phyloP scores from a whole-genome alignment of 768 basidiomycete genomes.

The Calocera viscosa region DNA sequence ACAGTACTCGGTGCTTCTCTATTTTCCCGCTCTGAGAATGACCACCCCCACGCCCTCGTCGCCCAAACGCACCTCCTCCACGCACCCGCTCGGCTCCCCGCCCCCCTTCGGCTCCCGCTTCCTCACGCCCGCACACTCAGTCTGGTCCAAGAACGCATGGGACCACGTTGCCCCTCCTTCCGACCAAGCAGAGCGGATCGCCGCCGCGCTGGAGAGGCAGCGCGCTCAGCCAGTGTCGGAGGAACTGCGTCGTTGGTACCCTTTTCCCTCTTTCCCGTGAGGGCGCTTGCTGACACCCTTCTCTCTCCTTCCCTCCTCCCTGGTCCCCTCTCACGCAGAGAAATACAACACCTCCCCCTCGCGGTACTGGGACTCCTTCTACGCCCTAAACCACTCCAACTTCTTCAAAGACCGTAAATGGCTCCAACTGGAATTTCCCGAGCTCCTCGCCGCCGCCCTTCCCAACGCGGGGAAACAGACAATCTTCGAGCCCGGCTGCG shows the following conservation, averaged over 20 bases:
- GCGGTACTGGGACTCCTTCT: constrained; percentile 75
- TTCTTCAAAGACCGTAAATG: constrained; percentile 96
- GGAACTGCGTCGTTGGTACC: too few species aligned
- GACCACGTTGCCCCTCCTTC: constrained; percentile 76
- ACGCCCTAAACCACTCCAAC: constrained; percentile 68
- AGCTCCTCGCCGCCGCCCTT: constrained; percentile 58
- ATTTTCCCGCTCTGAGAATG: too few species aligned
- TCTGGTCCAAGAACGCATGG: constrained; percentile 29
- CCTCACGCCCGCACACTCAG: neutral
- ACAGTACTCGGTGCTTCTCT: too few species aligned
- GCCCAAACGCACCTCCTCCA: neutral
- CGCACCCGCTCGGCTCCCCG: neutral
- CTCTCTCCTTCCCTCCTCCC: constrained; percentile 36
- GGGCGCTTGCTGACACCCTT: constrained; percentile 38
- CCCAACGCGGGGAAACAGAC: constrained; percentile 63
- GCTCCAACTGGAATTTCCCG: constrained; percentile 90
- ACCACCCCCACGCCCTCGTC: neutral
- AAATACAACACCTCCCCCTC: constrained; percentile 25
- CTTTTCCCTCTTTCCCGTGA: too few species aligned
- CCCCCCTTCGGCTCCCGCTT: constrained; percentile 4
- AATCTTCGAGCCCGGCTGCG: constrained; percentile 86
- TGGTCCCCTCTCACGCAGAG: constrained; percentile 35
- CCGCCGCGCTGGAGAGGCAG: constrained; percentile 57
- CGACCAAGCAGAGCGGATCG: constrained; percentile 65
- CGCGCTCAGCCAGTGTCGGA: constrained; percentile 57